These are phyloP conservation scores for Lolium rigidum DNA, from an alignment of 176 grass and related monocot genomes.

Conservation along the genomic window DNA sequence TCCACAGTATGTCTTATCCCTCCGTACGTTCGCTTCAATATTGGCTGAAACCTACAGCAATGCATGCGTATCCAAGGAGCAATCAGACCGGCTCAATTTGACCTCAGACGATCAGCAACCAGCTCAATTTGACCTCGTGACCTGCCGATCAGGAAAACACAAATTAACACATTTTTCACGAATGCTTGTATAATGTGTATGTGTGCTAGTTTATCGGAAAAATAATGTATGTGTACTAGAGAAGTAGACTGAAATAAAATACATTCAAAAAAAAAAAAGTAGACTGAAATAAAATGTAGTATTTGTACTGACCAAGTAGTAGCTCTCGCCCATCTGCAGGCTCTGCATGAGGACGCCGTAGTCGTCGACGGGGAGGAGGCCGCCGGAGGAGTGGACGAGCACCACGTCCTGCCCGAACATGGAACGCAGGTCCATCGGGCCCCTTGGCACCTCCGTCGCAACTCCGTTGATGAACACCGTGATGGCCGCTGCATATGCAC, in stretches of 20 bases:
- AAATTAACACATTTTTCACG: background rate
- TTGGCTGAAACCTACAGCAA: background rate
- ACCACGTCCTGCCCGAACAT: slow-evolving; percentile 83
- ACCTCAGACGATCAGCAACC: background rate
- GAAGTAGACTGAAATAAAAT: too few species aligned
- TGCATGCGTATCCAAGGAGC: background rate
- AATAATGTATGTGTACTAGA: background rate
- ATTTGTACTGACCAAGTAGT: slow-evolving; percentile 63
- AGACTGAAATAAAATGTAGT: too few species aligned
- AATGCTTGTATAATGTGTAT: too few species aligned
- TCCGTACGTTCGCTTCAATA: background rate
- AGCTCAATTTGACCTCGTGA: slow-evolving; percentile 45
- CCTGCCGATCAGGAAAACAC: slow-evolving; percentile 19
- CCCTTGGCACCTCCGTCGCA: slow-evolving; percentile 75
- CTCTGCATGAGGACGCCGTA: slow-evolving; percentile 74
- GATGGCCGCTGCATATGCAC: slow-evolving; percentile 50
- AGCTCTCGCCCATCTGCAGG: slow-evolving; percentile 94
- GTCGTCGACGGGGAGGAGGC: slow-evolving; percentile 76
- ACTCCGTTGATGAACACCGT: slow-evolving; percentile 95
- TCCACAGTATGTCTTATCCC: background rate
- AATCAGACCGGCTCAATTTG: too few species aligned
- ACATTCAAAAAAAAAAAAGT: too few species aligned
- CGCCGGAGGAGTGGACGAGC: slow-evolving; percentile 74
- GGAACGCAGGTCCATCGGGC: slow-evolving; percentile 75
- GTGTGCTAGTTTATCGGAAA: background rate